Percentiles rank a stretch among this genome's conserved stretches.
phyloP scores from a whole-genome alignment of 2,329 filamentous ascomycete genomes.

The Ophiobolus disseminans region DNA sequence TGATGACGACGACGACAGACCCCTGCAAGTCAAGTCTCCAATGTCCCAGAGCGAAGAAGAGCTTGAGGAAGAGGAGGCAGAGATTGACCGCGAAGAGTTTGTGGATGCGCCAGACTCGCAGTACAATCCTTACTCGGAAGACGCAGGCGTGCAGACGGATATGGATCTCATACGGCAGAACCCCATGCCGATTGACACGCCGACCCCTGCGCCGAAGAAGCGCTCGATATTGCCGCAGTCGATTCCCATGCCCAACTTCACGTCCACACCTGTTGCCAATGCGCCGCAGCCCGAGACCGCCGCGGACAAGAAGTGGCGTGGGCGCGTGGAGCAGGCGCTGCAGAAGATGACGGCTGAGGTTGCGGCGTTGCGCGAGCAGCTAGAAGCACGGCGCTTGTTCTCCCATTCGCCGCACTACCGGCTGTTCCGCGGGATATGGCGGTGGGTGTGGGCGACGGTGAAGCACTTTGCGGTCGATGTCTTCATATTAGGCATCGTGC shows the following conservation, averaged over 20 bases:
- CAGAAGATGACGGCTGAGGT: slow-evolving; percentile 92
- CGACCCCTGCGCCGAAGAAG: slow-evolving; percentile 27
- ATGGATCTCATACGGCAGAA: slow-evolving; percentile 22
- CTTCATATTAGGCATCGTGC: slow-evolving; percentile 67
- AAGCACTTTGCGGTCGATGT: slow-evolving; percentile 79
- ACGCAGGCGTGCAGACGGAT: slow-evolving; percentile 24
- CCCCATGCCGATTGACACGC: slow-evolving; percentile 16
- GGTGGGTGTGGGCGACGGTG: slow-evolving; percentile 70
- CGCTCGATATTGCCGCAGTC: slow-evolving; percentile 24
- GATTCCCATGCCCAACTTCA: slow-evolving; percentile 25
- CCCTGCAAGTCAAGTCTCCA: slow-evolving; percentile 72
- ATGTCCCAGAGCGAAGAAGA: slow-evolving; percentile 77
- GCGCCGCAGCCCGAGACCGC: slow-evolving; percentile 21
- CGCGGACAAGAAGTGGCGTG: slow-evolving; percentile 72
- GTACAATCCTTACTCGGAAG: slow-evolving; percentile 46
- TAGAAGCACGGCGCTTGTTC: slow-evolving; percentile 77
- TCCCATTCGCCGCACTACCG: slow-evolving; percentile 67
- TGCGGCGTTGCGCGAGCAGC: slow-evolving; percentile 88
- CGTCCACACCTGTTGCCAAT: slow-evolving; percentile 8
- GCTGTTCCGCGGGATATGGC: slow-evolving; percentile 62
- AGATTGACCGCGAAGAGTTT: slow-evolving; percentile 51
- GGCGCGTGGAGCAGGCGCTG: slow-evolving; percentile 81
- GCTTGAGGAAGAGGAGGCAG: slow-evolving; percentile 47
- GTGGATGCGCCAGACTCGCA: slow-evolving; percentile 58
- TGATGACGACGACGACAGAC: slow-evolving; percentile 23